These are phyloP conservation scores for Tulasnella sp. DNA, from an alignment of 768 basidiomycete species.

Conservation along the genomic window DNA sequence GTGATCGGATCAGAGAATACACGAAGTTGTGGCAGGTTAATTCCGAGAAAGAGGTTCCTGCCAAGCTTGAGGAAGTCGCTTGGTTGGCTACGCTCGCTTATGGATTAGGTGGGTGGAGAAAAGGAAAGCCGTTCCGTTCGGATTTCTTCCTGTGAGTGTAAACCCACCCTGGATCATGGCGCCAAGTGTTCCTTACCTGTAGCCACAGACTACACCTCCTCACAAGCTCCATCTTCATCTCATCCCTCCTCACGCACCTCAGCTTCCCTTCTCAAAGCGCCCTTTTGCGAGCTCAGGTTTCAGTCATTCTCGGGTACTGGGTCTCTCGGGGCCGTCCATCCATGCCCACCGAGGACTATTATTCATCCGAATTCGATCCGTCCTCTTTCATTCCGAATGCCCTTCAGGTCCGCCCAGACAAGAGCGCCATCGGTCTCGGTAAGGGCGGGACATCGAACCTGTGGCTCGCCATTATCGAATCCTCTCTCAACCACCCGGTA, in stretches of 20 bases:
- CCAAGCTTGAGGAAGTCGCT: conserved; percentile 23
- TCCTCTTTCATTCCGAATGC: conserved; percentile 2
- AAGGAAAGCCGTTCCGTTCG: conserved; percentile 16
- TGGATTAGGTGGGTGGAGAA: conserved; percentile 20
- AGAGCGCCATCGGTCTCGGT: conserved; percentile 1
- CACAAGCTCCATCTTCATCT: conserved; percentile 24
- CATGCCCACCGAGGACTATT: background rate
- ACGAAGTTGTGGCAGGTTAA: conserved; percentile 13
- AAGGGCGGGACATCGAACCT: background rate
- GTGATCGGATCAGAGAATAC: conserved; percentile 23
- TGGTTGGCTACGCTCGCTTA: conserved; percentile 17
- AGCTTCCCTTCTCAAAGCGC: conserved; percentile 15
- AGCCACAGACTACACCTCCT: conserved; percentile 25
- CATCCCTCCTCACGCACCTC: conserved; percentile 17
- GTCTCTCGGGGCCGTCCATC: conserved; percentile 25
- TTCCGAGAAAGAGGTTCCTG: background rate
- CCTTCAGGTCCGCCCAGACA: background rate
- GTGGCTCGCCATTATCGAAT: conserved; percentile 23
- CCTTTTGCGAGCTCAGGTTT: conserved; percentile 18
- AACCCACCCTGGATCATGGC: background rate
- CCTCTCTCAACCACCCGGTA: conserved; percentile 25
- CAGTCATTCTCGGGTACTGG: background rate
- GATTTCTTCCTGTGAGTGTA: conserved; percentile 29
- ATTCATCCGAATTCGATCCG: background rate
- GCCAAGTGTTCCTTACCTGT: background rate